Conservation (phyloP, 2,329 filamentous ascomycete species). For the Diaporthe velutina region DNA sequence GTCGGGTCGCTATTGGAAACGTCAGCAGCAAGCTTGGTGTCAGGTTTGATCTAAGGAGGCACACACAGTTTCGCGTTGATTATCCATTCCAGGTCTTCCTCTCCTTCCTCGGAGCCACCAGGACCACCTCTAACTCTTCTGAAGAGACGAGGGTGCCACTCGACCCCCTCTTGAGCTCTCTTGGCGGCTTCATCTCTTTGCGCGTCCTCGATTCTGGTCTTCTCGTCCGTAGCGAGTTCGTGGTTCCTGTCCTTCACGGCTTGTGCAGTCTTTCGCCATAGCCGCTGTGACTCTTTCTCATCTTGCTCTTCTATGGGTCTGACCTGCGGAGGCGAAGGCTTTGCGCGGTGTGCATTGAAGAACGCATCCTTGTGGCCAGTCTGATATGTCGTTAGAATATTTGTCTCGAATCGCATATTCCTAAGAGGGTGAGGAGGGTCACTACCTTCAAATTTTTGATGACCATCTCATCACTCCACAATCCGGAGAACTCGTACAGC, state of each 20-base stretch:
- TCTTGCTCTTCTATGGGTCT: conserved; percentile 88
- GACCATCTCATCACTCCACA: conserved; percentile 96
- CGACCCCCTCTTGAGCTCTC: conserved; percentile 80
- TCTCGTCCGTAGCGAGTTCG: conserved; percentile 90
- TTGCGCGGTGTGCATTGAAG: conserved; percentile 86
- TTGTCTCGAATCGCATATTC: neutral
- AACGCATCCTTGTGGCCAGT: conserved; percentile 90
- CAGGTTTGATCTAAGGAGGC: neutral
- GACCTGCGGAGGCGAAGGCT: conserved; percentile 78
- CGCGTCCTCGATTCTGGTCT: conserved; percentile 94
- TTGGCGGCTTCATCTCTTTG: conserved; percentile 90
- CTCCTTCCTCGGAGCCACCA: conserved; percentile 80
- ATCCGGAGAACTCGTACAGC: conserved; percentile 90
- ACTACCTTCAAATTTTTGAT: conserved; percentile 85
- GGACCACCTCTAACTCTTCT: conserved; percentile 78
- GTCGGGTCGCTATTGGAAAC: conserved; percentile 70
- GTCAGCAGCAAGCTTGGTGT: conserved; percentile 32
- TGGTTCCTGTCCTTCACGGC: conserved; percentile 91
- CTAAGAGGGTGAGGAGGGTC: neutral
- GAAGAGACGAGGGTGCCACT: conserved; percentile 93
- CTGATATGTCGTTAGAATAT: conserved; percentile 58
- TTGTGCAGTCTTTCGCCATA: conserved; percentile 86
- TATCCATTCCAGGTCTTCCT: conserved; percentile 95
- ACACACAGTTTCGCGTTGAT: conserved; percentile 86
- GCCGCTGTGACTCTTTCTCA: conserved; percentile 87